phyloP scores from a whole-genome alignment of 345 rosid species.

The Syzygium oleosum region DNA sequence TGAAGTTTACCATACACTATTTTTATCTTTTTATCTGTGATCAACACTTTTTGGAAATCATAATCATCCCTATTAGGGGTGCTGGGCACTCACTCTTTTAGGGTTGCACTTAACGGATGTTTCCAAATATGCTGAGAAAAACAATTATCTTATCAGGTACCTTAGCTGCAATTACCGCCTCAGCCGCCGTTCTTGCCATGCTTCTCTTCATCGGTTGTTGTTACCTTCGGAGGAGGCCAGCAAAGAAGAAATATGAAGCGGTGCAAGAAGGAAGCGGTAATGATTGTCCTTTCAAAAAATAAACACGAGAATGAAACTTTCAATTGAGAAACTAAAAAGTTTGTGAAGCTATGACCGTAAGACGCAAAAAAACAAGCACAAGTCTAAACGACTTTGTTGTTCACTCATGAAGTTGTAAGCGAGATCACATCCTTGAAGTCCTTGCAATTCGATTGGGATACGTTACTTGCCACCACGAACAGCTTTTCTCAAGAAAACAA shows the following conservation, averaged over 20 bases:
- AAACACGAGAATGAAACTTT: not conserved
- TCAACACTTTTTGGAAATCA: not conserved
- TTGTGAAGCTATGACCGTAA: not conserved
- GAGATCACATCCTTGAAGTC: not conserved
- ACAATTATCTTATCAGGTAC: not conserved
- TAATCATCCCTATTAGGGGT: not conserved
- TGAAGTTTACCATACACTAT: not conserved
- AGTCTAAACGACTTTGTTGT: not conserved
- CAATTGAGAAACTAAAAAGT: not conserved
- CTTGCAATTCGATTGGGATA: constrained; percentile 19
- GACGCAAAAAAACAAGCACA: not conserved
- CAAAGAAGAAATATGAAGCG: not conserved
- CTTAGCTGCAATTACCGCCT: not conserved
- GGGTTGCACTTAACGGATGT: not conserved
- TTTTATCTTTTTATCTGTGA: not conserved
- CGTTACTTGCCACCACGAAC: constrained; percentile 6
- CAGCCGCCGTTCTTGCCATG: not conserved
- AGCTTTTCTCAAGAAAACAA: not conserved
- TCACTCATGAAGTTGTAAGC: not conserved
- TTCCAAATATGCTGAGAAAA: not conserved
- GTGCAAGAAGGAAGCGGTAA: not conserved
- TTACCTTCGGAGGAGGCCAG: not conserved
- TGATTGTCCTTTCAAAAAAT: not conserved
- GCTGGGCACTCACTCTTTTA: not conserved
- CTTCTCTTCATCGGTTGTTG: not conserved